These are phyloP conservation scores for Raphanus sativus DNA, from an alignment of 345 rosid genomes.

Conservation along the genomic window DNA sequence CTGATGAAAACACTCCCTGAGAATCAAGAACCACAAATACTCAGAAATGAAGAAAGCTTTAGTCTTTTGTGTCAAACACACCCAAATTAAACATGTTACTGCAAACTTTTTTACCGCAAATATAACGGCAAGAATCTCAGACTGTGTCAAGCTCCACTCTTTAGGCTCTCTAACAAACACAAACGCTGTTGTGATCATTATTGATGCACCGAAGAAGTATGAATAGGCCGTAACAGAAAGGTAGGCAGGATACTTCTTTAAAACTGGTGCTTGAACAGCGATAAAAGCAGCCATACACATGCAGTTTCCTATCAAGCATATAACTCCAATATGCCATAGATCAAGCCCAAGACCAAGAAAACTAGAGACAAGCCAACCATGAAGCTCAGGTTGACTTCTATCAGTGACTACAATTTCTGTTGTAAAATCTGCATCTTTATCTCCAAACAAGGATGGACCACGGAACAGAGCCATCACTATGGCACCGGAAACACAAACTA, in stretches of 20 bases:
- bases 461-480: slow-evolving; percentile 80
- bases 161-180: slow-evolving; percentile 58
- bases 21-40: neutral
- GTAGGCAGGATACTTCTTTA: slow-evolving; percentile 75
- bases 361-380: slow-evolving; percentile 67
- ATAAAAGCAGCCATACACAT: slow-evolving; percentile 93
- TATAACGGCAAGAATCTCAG: slow-evolving; percentile 75
- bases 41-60: neutral
- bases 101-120: slow-evolving; percentile 63
- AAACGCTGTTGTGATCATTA: slow-evolving; percentile 65
- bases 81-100: neutral
- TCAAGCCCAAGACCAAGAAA: slow-evolving; percentile 64
- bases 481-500: slow-evolving; percentile 82
- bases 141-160: slow-evolving; percentile 74
- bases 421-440: slow-evolving; percentile 43
- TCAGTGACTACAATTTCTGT: slow-evolving; percentile 42
- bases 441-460: slow-evolving; percentile 81
- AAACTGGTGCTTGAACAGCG: slow-evolving; percentile 82
- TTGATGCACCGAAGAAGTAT: slow-evolving; percentile 72
- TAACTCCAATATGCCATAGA: slow-evolving; percentile 81
- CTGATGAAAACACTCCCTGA: slow-evolving; percentile 88
- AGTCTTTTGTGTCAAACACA: neutral
- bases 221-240: slow-evolving; percentile 79
- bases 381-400: slow-evolving; percentile 68
- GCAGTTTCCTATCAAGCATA: slow-evolving; percentile 92